Base-by-base conservation (phyloP, 2,329 filamentous ascomycete genomes). In the Epichloe hybrida region DNA sequence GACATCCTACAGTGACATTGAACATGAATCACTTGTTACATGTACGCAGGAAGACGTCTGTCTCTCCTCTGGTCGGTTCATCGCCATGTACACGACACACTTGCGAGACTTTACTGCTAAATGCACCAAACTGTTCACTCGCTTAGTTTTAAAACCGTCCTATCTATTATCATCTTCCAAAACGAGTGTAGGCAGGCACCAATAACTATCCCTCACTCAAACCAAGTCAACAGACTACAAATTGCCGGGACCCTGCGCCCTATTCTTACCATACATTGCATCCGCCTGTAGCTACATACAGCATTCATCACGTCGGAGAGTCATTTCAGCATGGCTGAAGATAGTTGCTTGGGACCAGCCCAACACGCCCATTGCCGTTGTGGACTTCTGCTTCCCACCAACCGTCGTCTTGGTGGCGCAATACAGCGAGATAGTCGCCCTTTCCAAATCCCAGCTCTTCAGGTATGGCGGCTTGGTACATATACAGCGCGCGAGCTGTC, bases 351-450 rank as follows among this genome's bases (percentile, higher is more conserved):
- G 81, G 81, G 56, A 84, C 80, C 61, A 84, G 71, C 54, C 81
- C 81, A 52, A 75, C 64, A 47, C 69, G 74, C 47, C 76, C 80
- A 55, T 74, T 77, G 55, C 76, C 75, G 23, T 83, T 83, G 44
- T 90, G 86, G 40, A 96, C 80, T 66, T 96, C 91, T 12, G 94
- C 94, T 71, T 98, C 93, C 93, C 94, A 98, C 93, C 93, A 98
- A 20, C 93, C 93, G 63, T 98, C 93, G 64, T 98, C 93, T 69
- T 98, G 93, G 61, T 95, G 81, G 53, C 90, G 79, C 45, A 96
- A 73, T 13, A 98, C 83, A 2, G 91, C 88, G 13, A 98, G 74
- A 53, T 91, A 81, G 63, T 98, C 94, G 46, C 90, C 90, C 71
- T 98, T 98, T 45, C 76, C 75, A 66, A 98, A 98, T 13, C 86